Base-by-base conservation (phyloP, 106 monocot species). In the Acorus calamus region DNA sequence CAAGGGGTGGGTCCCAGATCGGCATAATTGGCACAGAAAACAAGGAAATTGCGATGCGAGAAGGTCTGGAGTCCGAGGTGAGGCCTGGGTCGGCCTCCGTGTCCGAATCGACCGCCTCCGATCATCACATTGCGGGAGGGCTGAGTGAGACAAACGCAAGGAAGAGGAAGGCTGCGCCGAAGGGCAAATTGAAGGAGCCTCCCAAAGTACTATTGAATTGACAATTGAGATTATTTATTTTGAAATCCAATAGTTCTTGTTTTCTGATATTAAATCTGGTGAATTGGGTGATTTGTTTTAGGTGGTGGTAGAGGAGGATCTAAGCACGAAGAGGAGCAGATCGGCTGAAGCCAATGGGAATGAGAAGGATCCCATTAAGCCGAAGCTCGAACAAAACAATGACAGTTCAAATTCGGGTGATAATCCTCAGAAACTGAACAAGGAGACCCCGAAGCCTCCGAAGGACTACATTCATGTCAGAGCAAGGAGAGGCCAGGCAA, bases 401-500 rank as follows among this genome's bases (percentile, higher is more conserved):
- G 47, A 52, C 3, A 4, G 42, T 3, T 48, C 11, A n/a, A 65
- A 64, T 41, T 55, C 13, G 6, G 56, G 12, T 2, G 11, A 44
- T 44, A 49, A 58, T 11, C 57, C 44, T 2, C 64, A 45, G 52
- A 71, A 71, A 55, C 62, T 43, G 0, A 65, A 52, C 47, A 74
- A 74, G 12, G 74, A 68, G 55, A 68, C n/a, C 62, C 14, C 61
- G 2, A 75, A 75, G 45, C 67, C 74, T 11, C 75, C 75, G 5
- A 76, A 76, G 63, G 76, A 76, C 53, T 76, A 76, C 46, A 76
- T 76, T 51, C 76, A 76, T 57, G 76, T 76, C 7, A 69, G 76
- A 50, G 76, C 76, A 57, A 49, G 76, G 52, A 68, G 76, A 52
- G 76, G 76, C 49, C 76, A 76, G 53, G 76, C 76, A 8, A 76